These are phyloP conservation scores for Nowakowskiella sp. DNA, from an alignment of 192 early-diverging fungal species.

Conservation along the genomic window DNA sequence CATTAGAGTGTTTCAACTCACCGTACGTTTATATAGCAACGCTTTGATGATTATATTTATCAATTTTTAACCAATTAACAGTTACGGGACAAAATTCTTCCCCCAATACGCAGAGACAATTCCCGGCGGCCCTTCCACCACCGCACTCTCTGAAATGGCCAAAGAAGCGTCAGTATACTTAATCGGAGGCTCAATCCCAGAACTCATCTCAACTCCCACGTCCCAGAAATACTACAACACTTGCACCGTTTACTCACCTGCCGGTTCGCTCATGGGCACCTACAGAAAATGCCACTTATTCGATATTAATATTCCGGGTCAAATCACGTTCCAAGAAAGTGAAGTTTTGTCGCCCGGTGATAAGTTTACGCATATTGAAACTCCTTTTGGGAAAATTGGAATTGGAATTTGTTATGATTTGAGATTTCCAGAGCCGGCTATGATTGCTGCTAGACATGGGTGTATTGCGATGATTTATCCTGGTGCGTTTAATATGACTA, in stretches of 20 bases:
- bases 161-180: slow-evolving; percentile 78
- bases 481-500: slow-evolving; percentile 93
- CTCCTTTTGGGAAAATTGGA: slow-evolving; percentile 77
- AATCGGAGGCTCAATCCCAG: slow-evolving; percentile 81
- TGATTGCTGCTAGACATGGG: slow-evolving; percentile 79
- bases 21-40: slow-evolving; percentile 44
- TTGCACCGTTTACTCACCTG: slow-evolving; percentile 31
- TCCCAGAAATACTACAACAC: slow-evolving; percentile 36
- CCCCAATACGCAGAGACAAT: slow-evolving; percentile 82
- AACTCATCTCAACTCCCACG: slow-evolving; percentile 32
- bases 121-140: slow-evolving; percentile 58
- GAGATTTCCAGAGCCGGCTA: slow-evolving; percentile 92
- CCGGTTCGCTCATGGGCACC: slow-evolving; percentile 23
- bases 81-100: slow-evolving; percentile 86
- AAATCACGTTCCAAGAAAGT: slow-evolving; percentile 83
- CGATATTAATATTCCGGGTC: slow-evolving; percentile 91
- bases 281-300: slow-evolving; percentile 78
- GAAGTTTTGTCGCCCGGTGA: slow-evolving; percentile 72
- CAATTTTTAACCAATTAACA: background rate
- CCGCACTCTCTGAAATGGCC: slow-evolving; percentile 75
- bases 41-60: too few relatives aligned
- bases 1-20: slow-evolving; percentile 94
- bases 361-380: slow-evolving; percentile 67
- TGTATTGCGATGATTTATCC: slow-evolving; percentile 94
- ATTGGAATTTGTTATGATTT: slow-evolving; percentile 97